Evolutionary conservation across 2,329 filamentous ascomycete species (phyloP).

Genomic region (Stachybotrys elegans): DNA sequence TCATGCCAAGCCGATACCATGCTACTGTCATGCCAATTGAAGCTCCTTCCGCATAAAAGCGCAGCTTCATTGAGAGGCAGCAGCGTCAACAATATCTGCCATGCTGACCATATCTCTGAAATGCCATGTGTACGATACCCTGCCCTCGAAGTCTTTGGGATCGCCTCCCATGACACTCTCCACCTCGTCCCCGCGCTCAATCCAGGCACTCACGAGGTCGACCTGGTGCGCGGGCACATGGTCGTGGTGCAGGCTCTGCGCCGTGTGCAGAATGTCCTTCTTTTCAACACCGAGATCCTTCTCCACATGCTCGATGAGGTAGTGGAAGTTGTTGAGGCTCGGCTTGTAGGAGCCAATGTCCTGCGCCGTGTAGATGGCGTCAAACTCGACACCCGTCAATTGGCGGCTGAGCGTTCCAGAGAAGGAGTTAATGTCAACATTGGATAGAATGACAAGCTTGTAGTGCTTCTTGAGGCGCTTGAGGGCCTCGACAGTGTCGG

Average conservation of each 20-base stretch:
- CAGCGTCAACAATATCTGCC: slow-evolving; percentile 48
- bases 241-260: slow-evolving; percentile 62
- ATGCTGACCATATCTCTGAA: slow-evolving; percentile 55
- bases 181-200: slow-evolving; percentile 46
- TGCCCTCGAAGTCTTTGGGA: slow-evolving; percentile 29
- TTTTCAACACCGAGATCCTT: slow-evolving; percentile 46
- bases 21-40: too few relatives aligned
- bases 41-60: too few relatives aligned
- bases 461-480: slow-evolving; percentile 41
- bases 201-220: slow-evolving; percentile 61
- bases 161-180: slow-evolving; percentile 18
- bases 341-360: slow-evolving; percentile 72
- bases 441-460: slow-evolving; percentile 57
- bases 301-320: slow-evolving; percentile 51
- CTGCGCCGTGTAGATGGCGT: slow-evolving; percentile 64
- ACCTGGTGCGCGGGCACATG: slow-evolving; percentile 59
- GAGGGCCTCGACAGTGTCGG: slow-evolving; percentile 52
- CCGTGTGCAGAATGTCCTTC: slow-evolving; percentile 60
- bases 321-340: slow-evolving; percentile 56
- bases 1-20: too few relatives aligned
- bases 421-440: slow-evolving; percentile 43
- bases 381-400: slow-evolving; percentile 48
- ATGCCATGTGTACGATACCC: slow-evolving; percentile 37
- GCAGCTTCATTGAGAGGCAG: too few relatives aligned
- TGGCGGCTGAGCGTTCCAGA: slow-evolving; percentile 18